These are phyloP conservation scores for Rhododendron kiyosumense DNA, from an alignment of 148 eudicot genomes.

Conservation along the genomic window DNA sequence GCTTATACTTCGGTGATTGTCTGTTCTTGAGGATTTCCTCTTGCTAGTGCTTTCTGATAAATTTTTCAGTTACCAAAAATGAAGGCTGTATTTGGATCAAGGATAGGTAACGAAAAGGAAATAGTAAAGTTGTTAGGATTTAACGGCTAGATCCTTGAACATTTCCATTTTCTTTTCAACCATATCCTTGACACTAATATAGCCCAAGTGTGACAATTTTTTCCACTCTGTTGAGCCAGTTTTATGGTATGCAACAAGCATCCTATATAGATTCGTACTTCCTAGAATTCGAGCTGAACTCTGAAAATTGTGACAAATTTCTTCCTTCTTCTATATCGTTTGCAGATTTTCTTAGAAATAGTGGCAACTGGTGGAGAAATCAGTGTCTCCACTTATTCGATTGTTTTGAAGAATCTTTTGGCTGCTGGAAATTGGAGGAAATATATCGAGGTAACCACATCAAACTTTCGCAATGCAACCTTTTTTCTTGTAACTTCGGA, in stretches of 20 bases:
- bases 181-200: not conserved
- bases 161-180: not conserved
- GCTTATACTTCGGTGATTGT: not conserved
- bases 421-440: constrained; percentile 93
- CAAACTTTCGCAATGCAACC: constrained; percentile 1
- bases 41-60: not conserved
- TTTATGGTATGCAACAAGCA: not conserved
- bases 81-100: not conserved
- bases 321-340: not conserved
- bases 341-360: constrained; percentile 78
- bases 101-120: not conserved
- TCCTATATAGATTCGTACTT: not conserved
- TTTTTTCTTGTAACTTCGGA: not conserved
- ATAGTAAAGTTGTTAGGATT: not conserved
- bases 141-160: not conserved
- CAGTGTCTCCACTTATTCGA: constrained; percentile 54
- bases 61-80: not conserved
- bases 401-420: constrained; percentile 73
- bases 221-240: not conserved
- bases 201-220: not conserved
- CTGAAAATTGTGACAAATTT: not conserved
- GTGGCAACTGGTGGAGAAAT: constrained; percentile 73
- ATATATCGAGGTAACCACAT: constrained; percentile 68
- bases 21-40: not conserved
- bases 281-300: not conserved